A percentile compares a stretch with the other conserved stretches of the same genome.
These are phyloP conservation scores for Tulasnella sp. DNA, from an alignment of 768 basidiomycete genomes.

Conservation along the genomic window DNA sequence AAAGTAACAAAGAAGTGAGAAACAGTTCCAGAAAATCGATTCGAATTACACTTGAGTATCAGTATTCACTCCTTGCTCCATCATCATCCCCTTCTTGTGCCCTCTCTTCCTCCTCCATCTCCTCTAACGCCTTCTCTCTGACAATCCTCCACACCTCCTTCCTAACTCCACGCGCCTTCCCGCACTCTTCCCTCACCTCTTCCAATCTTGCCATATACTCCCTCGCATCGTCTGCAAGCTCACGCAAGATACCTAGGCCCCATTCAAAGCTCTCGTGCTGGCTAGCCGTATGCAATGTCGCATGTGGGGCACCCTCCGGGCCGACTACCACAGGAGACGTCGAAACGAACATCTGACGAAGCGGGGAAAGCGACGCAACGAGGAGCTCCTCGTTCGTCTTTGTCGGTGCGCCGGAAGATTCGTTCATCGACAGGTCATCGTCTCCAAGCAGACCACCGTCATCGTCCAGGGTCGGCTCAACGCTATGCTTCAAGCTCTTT, in stretches of 20 bases:
- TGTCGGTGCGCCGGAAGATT: background rate
- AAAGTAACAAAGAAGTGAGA: too few species aligned
- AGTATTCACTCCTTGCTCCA: conserved; percentile 11
- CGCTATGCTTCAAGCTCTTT: background rate
- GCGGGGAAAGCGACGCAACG: conserved; percentile 10
- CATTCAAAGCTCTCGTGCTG: conserved; percentile 65
- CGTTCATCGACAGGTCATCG: background rate
- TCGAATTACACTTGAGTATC: background rate
- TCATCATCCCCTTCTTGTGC: conserved; percentile 10
- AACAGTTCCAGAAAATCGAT: too few species aligned
- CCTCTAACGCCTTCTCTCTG: conserved; percentile 59
- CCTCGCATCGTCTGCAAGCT: conserved; percentile 74
- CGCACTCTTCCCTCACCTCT: conserved; percentile 72
- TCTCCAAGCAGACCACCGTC: background rate
- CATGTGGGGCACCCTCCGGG: background rate
- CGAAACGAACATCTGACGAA: conserved; percentile 15
- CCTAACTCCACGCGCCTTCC: conserved; percentile 60
- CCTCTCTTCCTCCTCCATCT: conserved; percentile 45
- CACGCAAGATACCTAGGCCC: conserved; percentile 57
- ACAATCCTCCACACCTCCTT: conserved; percentile 67
- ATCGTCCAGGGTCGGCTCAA: conserved; percentile 5
- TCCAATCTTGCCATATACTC: conserved; percentile 78
- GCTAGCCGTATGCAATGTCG: conserved; percentile 36
- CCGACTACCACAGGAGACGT: background rate
- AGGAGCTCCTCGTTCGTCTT: conserved; percentile 5